Base-by-base conservation (phyloP, 75 land plant species). In the Chamaecyparis obtusa region DNA sequence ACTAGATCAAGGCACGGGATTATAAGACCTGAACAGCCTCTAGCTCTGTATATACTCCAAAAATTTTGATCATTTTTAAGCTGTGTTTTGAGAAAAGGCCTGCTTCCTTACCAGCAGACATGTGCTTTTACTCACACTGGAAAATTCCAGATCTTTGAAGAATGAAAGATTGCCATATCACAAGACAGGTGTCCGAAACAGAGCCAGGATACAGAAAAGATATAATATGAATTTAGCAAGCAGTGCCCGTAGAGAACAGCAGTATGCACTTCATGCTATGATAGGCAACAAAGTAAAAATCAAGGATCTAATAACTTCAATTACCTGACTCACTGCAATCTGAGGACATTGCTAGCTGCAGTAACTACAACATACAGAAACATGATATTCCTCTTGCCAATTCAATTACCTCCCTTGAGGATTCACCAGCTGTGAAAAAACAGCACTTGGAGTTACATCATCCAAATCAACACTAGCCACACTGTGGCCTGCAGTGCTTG, bases 371-470 rank as follows among this genome's bases (percentile, higher is more conserved):
- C 24, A 71, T 71, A 30, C 9, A 80, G 21, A 80, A 39, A 35
- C 46, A 80, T 17, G 43, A 37, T 36, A 36, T 35, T 37, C 43
- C 21, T 9, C 46, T 80, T 80, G 39, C 17, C 46, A 19, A 37
- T 37, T 43, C 85, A 49, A 51, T 94, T 88, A 94, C 87, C 95
- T 90, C 39, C 95, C 95, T 81, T 93, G 90, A 0, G 92, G 93
- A 85, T 94, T 91, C 85, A 94, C 94, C 15, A 94, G 91, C 88
- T 94, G 95, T 0, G 95, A 94, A 88, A 94, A 94, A 17, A 94
- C 91, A 1, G 92, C 94, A 85, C 95, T 93, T 7, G 95, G 93
- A 13, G 93, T 88, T 21, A 94, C 85, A 75, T 92, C 93, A 24
- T 89, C 55, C 55, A 51, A 51, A 51, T 51, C 55, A 51, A 51